Evolutionary conservation across 305 asterid species (phyloP).

Genomic region (Fraxinus angustifolia): DNA sequence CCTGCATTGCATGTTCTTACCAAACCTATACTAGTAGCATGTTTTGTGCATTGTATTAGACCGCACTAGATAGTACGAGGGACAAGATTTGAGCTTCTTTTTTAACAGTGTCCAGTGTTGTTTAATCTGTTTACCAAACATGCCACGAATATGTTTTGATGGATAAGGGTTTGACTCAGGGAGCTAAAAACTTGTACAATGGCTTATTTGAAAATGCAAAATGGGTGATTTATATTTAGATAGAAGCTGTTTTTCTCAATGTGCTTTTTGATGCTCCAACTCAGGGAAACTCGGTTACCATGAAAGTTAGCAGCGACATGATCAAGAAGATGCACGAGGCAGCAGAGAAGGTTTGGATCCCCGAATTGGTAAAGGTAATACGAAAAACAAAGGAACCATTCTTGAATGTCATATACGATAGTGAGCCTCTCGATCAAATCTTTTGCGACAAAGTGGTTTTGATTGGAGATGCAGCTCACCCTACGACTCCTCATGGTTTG

Average conservation of each 20-base stretch:
- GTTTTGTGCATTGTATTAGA: background rate
- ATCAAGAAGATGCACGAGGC: conserved; percentile 51
- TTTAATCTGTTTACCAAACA: background rate
- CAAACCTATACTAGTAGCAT: background rate
- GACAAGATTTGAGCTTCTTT: background rate
- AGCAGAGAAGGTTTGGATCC: conserved; percentile 70
- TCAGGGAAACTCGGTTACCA: conserved; percentile 75
- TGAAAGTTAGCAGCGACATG: conserved; percentile 58
- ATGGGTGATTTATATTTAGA: background rate
- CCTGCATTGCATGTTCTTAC: background rate
- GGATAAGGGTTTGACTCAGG: background rate
- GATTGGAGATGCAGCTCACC: conserved; percentile 89
- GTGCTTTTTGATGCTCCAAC: background rate
- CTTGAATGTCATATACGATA: conserved; percentile 70
- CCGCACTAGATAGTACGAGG: background rate
- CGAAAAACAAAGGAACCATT: conserved; percentile 66
- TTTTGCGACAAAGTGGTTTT: conserved; percentile 66
- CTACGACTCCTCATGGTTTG: conserved; percentile 70
- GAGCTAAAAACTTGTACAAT: background rate
- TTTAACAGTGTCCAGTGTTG: background rate
- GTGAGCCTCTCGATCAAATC: conserved; percentile 53
- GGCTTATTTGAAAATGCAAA: background rate
- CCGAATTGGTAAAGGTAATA: conserved; percentile 57
- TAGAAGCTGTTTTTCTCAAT: background rate
- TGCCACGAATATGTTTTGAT: background rate